Conservation (phyloP, 805 yeast genomes). For the Kuraishia ogatae region DNA sequence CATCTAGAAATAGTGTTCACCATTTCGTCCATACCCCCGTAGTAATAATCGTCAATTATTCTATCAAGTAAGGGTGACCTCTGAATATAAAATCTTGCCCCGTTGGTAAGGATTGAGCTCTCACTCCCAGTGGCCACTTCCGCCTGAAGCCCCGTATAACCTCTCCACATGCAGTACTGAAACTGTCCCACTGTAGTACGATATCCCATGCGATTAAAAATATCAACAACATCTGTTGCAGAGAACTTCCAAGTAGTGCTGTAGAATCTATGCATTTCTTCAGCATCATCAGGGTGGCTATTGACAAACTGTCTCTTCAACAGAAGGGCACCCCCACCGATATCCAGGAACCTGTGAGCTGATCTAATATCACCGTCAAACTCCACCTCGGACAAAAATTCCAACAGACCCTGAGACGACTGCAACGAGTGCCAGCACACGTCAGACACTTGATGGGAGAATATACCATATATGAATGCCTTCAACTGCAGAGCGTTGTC, state of each 20-base stretch:
- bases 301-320: slow-evolving; percentile 28
- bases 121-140: slow-evolving; percentile 24
- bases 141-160: slow-evolving; percentile 38
- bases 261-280: slow-evolving; percentile 12
- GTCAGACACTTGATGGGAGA: slow-evolving; percentile 57
- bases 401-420: slow-evolving; percentile 45
- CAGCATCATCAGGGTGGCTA: slow-evolving; percentile 7
- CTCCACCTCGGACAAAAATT: slow-evolving; percentile 40
- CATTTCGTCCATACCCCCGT: slow-evolving; percentile 47
- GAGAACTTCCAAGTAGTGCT: slow-evolving; percentile 34
- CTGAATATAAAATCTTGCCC: slow-evolving; percentile 5
- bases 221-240: slow-evolving; percentile 28
- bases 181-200: slow-evolving; percentile 24
- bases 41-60: slow-evolving; percentile 34
- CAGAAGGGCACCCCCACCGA: slow-evolving; percentile 55
- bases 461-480: slow-evolving; percentile 49
- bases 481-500: slow-evolving; percentile 20
- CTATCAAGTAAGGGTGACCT: slow-evolving; percentile 36
- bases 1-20: slow-evolving; percentile 30
- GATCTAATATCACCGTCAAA: slow-evolving; percentile 37
- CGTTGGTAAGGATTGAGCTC: neutral
- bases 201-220: slow-evolving; percentile 30
- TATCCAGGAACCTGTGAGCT: slow-evolving; percentile 51
- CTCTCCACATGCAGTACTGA: slow-evolving; percentile 44
- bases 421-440: slow-evolving; percentile 61